Conservation (phyloP, 768 basidiomycete genomes). For the Agaricus subrufescens region DNA sequence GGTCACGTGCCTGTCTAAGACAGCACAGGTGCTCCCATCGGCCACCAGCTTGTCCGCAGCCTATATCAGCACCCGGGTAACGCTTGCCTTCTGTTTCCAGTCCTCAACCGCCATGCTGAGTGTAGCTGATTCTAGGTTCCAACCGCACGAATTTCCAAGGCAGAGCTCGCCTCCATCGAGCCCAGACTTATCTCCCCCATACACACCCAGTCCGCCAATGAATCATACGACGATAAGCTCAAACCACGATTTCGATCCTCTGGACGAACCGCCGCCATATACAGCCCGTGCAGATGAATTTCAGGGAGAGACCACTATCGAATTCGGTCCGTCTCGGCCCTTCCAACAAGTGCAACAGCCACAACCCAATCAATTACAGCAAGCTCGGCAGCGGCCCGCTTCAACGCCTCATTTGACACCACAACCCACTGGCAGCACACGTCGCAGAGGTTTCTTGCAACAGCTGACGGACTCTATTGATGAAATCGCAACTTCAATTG, state of each 20-base stretch:
- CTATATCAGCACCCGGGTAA: neutral
- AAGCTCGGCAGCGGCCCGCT: constrained; percentile 3
- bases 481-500: neutral
- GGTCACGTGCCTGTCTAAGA: neutral
- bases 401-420: neutral
- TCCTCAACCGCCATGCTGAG: neutral
- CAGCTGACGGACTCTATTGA: neutral
- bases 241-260: neutral
- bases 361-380: constrained; percentile 6
- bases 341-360: constrained; percentile 40
- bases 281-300: constrained; percentile 47
- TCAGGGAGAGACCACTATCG: constrained; percentile 59
- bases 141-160: neutral
- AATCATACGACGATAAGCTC: neutral
- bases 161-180: neutral
- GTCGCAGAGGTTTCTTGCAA: neutral
- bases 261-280: constrained; percentile 75
- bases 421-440: neutral
- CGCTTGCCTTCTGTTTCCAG: neutral
- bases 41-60: neutral
- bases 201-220: neutral
- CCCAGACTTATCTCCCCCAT: neutral
- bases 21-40: neutral
- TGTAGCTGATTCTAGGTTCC: neutral
- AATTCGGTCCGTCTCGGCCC: constrained; percentile 58